Base-by-base conservation (phyloP, 2,329 filamentous ascomycete genomes). In the Lecanoromycetidae sp. region DNA sequence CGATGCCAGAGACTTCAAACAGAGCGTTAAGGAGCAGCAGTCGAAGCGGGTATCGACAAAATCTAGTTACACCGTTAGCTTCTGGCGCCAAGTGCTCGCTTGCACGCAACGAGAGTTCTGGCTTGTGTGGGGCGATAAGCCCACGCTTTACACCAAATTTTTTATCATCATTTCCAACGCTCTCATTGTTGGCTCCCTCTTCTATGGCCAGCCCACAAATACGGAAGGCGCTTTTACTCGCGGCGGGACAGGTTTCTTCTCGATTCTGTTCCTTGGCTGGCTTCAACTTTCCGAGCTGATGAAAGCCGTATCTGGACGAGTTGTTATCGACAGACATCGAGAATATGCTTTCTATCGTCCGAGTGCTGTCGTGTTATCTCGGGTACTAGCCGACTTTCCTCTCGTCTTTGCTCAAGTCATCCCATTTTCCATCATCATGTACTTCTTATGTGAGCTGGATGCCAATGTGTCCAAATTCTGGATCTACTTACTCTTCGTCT, bases 231-330 rank as follows among this genome's bases (percentile, higher is more conserved):
- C 77, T 10, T 84, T 83, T 60, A 66, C 72, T 4, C 70, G 79
- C 54, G 76, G 79, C 5, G 79, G 80, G 59, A 69, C 74, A 6
- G 62, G 78, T 7, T 82, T 83, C 69, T 82, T 82, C 64, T 77
- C 75, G 1, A 77, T 82, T 52, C 60, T 82, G 25, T 80, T 83
- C 63, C 67, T 82, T 5, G 71, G 71, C 47, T 83, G 79, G 79
- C 70, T 91, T 4, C 84, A 88, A 51, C 66, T 93, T 39, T 77
- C 80, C 0, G 85, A 93, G 61, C 70, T 88, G 45, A 86, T 84
- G 74, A 82, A 81, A 53, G 84, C 83, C 36, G 80, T 90, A 7
- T 75, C 76, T 42, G 81, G 84, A 4, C 73, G 85, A 46, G 71
- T 71, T 0, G 79, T 91, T 15, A 86, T 75, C 53, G 81, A 66